Evolutionary conservation across 495 filamentous ascomycete genomes (phyloP), one percentile per base, ranked within the genome.

Genomic region (Trichocladium uniseriatum): DNA sequence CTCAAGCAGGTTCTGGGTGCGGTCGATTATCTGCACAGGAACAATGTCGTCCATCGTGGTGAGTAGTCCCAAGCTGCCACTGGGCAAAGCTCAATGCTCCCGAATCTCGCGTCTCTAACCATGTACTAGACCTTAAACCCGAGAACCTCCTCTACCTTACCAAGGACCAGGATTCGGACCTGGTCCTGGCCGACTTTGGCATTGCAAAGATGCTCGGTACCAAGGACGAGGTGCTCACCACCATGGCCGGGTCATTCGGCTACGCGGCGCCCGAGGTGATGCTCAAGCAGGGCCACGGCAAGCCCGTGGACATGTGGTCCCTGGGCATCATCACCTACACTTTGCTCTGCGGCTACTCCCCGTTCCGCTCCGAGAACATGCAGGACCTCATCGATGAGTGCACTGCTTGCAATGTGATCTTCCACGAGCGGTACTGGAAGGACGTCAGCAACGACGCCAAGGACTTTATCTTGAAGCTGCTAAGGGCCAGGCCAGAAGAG

Each of bases 231-330:
- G 86, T 95, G 27, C 80, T 99, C 37, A 96, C 87, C 21, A 97
- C 92, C 51, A 99, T 99, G 92, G 92, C 92, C 16, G 92, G 92
- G 29, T 97, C 94, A 3, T 97, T 99, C 65, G 92, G 92, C 35
- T 99, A 99, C 60, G 92, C 92, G 16, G 92, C 92, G 0, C 92
- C 92, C 7, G 92, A 99, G 64, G 90, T 99, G 38, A 99, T 99
- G 92, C 74, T 95, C 41, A 96, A 95, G 73, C 79, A 87, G 56
- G 92, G 94, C 32, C 92, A 99, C 63, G 92, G 94, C 60, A 97
- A 97, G 65, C 86, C 92, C n/a, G 92, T 97, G 24, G 92, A 99
- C 62, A 94, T 99, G 87, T 99, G 92, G 92, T 96, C 91, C 8
- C 74, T 99, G 58, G 92, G 92, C 54, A 91, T 99, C 55, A 97